phyloP scores from a whole-genome alignment of 352 stramenopile species.

The Phytophthora foliorum region DNA sequence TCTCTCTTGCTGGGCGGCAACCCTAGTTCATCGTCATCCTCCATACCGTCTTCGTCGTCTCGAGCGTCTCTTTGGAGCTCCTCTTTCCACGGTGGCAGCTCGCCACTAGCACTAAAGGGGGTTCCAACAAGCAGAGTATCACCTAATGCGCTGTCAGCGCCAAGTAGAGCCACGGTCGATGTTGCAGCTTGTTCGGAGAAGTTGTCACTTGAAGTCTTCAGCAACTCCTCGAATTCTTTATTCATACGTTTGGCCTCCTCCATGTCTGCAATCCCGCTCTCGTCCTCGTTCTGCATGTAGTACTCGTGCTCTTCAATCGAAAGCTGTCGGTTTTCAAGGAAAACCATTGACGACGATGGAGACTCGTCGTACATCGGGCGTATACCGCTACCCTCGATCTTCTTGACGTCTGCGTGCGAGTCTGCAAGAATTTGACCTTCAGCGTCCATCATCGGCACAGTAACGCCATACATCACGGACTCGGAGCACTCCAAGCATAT shows the following conservation, averaged over 20 bases:
- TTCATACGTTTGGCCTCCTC: conserved; percentile 76
- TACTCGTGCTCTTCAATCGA: conserved; percentile 72
- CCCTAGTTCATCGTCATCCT: conserved; percentile 43
- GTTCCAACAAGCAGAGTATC: conserved; percentile 35
- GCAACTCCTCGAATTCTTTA: conserved; percentile 65
- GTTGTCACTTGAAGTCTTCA: conserved; percentile 37
- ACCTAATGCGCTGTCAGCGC: conserved; percentile 23
- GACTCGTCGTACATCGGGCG: conserved; percentile 61
- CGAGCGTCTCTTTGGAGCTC: background rate
- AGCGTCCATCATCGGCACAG: conserved; percentile 34
- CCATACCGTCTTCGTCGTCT: conserved; percentile 30
- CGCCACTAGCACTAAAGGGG: conserved; percentile 1
- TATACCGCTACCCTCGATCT: conserved; percentile 26
- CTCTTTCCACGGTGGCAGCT: conserved; percentile 35
- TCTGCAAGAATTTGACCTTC: conserved; percentile 7
- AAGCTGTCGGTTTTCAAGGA: conserved; percentile 40
- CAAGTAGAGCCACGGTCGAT: conserved; percentile 1
- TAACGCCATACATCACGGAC: conserved; percentile 43
- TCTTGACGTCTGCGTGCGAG: conserved; percentile 18
- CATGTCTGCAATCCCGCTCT: conserved; percentile 58
- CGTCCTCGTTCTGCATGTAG: conserved; percentile 64
- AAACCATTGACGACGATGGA: conserved; percentile 31
- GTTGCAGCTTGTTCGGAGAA: background rate
- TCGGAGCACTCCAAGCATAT: conserved; percentile 76
- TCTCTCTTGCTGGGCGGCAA: conserved; percentile 44